phyloP scores from a whole-genome alignment of 1,139 yeast genomes.

The Yamadazyma atlantica region DNA sequence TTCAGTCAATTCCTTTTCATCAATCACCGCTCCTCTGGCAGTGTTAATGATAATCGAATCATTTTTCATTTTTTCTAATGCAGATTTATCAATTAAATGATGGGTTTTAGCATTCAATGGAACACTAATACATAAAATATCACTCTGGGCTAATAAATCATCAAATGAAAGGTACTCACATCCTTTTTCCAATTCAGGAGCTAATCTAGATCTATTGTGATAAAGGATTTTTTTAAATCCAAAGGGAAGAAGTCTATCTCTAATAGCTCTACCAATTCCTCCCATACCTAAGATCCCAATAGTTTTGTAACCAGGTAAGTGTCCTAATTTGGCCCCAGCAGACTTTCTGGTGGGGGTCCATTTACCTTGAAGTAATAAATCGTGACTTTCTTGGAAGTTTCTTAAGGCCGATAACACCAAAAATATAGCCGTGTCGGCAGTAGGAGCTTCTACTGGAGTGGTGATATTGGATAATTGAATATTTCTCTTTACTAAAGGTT shows the following conservation, averaged over 20 bases:
- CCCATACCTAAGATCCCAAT: conserved; percentile 78
- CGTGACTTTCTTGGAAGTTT: conserved; percentile 52
- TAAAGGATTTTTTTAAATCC: conserved; percentile 62
- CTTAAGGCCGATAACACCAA: conserved; percentile 67
- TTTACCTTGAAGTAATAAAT: conserved; percentile 51
- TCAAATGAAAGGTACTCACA: conserved; percentile 59
- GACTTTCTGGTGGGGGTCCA: conserved; percentile 46
- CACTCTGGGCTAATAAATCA: conserved; percentile 52
- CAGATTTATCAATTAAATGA: conserved; percentile 55
- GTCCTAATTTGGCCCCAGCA: conserved; percentile 29
- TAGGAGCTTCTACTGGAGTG: conserved; percentile 69
- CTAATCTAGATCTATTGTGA: conserved; percentile 56
- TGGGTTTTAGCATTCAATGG: conserved; percentile 61
- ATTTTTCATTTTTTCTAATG: conserved; percentile 57
- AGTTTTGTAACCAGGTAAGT: conserved; percentile 58
- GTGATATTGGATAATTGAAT: conserved; percentile 78
- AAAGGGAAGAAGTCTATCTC: conserved; percentile 61
- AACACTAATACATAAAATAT: conserved; percentile 59
- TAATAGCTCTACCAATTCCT: conserved; percentile 71
- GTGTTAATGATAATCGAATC: conserved; percentile 68
- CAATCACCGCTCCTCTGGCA: conserved; percentile 74
- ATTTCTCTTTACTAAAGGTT: conserved; percentile 44
- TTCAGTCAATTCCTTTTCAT: conserved; percentile 60
- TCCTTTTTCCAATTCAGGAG: conserved; percentile 55
- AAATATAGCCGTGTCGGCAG: conserved; percentile 78